Conservation (phyloP, 371 early-diverging fungal genomes). For the Dentiscutata heterogama region DNA sequence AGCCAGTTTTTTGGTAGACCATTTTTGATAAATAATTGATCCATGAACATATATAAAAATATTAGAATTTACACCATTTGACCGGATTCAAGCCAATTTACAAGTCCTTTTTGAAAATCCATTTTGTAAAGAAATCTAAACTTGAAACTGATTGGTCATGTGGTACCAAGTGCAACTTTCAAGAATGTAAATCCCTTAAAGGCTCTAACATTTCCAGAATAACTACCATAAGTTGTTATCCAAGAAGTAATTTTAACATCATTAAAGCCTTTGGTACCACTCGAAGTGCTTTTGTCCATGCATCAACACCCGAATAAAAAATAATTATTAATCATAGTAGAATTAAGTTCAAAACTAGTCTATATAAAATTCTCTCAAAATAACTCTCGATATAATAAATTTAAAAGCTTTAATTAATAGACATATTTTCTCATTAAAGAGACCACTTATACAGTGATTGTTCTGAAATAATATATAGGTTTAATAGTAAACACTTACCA, state of each 20-base stretch:
- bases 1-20: no score
- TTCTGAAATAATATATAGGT: no score
- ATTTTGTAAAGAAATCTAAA: slow-evolving; percentile 41
- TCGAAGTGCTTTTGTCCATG: slow-evolving; percentile 87
- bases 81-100: neutral
- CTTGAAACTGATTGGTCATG: slow-evolving; percentile 21
- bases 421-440: neutral
- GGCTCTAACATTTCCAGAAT: slow-evolving; percentile 80
- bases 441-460: neutral
- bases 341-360: no score
- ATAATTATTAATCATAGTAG: neutral
- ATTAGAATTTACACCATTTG: no score
- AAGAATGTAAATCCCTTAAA: slow-evolving; percentile 84
- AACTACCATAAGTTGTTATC: slow-evolving; percentile 51
- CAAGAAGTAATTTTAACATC: slow-evolving; percentile 70
- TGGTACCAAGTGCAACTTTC: slow-evolving; percentile 80
- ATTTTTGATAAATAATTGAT: no score
- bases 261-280: slow-evolving; percentile 73
- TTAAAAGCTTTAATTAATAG: no score
- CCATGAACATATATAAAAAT: no score
- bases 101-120: neutral
- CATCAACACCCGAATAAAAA: slow-evolving; percentile 71
- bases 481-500: slow-evolving; percentile 54
- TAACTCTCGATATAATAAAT: no score
- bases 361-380: no score